Evolutionary conservation across 1,284 basidiomycete species (phyloP).

Genomic region (Microbotryum silenes-acaulis): DNA sequence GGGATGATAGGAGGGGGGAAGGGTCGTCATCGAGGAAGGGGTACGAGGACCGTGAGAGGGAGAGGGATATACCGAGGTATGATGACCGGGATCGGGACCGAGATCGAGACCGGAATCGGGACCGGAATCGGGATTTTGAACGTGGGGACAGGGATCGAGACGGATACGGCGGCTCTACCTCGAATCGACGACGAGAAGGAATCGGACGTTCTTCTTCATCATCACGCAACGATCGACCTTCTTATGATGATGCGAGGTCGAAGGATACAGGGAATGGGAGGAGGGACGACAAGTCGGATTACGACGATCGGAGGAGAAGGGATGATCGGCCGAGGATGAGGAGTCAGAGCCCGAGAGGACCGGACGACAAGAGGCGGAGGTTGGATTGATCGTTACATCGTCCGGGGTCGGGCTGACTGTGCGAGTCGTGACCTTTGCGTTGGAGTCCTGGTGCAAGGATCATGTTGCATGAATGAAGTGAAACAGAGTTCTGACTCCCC

Average conservation of each 20-base stretch:
- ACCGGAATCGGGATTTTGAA: not conserved
- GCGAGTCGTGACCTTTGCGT: too few relatives aligned
- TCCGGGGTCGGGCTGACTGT: too few relatives aligned
- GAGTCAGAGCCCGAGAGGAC: not conserved
- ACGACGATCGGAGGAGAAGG: not conserved
- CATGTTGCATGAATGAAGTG: too few relatives aligned
- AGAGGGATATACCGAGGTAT: constrained; percentile 2
- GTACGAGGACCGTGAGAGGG: not conserved
- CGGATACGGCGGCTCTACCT: too few relatives aligned
- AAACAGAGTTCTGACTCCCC: too few relatives aligned
- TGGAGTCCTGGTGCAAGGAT: too few relatives aligned
- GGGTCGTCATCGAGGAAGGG: constrained; percentile 4
- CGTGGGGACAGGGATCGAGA: not conserved
- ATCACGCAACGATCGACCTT: too few relatives aligned
- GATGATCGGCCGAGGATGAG: not conserved
- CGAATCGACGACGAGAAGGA: too few relatives aligned
- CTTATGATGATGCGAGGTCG: not conserved
- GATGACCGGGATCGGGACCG: constrained; percentile 12
- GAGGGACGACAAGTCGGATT: not conserved
- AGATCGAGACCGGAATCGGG: constrained; percentile 9
- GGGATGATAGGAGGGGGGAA: not conserved
- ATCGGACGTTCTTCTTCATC: too few relatives aligned
- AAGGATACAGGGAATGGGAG: too few relatives aligned
- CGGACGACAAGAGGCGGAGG: constrained; percentile 7
- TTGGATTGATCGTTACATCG: not conserved